Percentiles rank a stretch among this genome's conserved stretches.
Evolutionary conservation across 495 filamentous ascomycete genomes (phyloP).

Genomic region (Hypoxylon intermedium): DNA sequence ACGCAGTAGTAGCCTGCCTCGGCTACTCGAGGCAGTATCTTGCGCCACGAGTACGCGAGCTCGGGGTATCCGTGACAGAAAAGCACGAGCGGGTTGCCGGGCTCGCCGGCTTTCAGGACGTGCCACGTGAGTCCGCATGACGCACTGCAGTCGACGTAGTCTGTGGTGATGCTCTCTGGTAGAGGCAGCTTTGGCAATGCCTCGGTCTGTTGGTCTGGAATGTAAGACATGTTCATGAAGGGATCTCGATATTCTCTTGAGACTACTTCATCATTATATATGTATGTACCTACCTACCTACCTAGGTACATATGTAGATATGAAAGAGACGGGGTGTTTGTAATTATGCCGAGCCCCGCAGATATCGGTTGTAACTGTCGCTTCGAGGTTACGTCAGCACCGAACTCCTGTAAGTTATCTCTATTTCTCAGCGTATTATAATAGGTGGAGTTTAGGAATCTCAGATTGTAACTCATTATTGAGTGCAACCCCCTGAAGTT

Average conservation of each 20-base stretch:
- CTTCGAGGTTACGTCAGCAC: slow-evolving; percentile 2
- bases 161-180: slow-evolving; percentile 58
- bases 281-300: no score
- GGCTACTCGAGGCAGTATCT: slow-evolving; percentile 64
- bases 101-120: slow-evolving; percentile 62
- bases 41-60: slow-evolving; percentile 73
- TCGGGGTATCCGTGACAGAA: slow-evolving; percentile 73
- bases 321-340: no score
- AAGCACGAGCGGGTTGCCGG: slow-evolving; percentile 63
- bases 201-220: slow-evolving; percentile 3
- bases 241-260: not conserved
- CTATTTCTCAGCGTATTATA: no score
- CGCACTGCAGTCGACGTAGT: slow-evolving; percentile 55
- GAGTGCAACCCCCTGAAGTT: no score
- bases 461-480: no score
- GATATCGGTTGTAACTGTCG: not conserved
- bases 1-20: slow-evolving; percentile 67
- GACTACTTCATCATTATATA: no score
- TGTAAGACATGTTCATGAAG: slow-evolving; percentile 11
- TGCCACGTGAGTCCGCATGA: slow-evolving; percentile 64
- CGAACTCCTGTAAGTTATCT: no score
- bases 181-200: slow-evolving; percentile 58
- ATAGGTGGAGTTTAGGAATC: no score
- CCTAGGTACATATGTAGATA: no score
- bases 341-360: not conserved